Base-by-base conservation (phyloP, 208 protist genomes). In the Wallacemonas sp. region DNA sequence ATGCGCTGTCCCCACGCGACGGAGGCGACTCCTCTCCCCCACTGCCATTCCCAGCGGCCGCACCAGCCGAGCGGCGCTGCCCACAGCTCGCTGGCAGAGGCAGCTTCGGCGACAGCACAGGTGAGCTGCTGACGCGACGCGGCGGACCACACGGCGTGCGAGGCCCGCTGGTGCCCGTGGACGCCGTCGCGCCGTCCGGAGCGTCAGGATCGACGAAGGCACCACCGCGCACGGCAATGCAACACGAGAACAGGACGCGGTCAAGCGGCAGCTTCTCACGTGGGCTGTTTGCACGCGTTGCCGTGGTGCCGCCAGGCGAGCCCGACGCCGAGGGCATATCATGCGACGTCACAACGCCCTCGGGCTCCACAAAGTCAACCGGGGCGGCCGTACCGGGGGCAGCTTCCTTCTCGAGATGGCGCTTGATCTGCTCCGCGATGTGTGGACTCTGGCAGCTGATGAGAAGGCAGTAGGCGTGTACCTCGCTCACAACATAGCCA, bases 381-480 rank as follows among this genome's bases (percentile, higher is more conserved):
- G 78, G 57, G 1, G 71, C 65, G 9, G 66, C 72, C 23, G 69
- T 49, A 36, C 71, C 65, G 2, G 75, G 68, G 24, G 68, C 74
- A 12, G 72, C 68, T 21, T 64, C 65, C 47, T 80, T 47, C 65
- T 80, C 71, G 29, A 94, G 38, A 34, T 64, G 41, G 1, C 21
- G 24, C 43, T 78, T 72, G 41, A 94, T 46, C 54, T 41, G 26
- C 27, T 36, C 74, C 19, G 83, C 83, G 46, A 74, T 61, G 19
- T 30, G 19, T 9, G 77, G 14, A n/a, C 36, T 66, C 21, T 62
- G 36, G 57, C 79, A 91, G 55, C 80, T 52, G 6, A 90, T n/a
- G 9, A 94, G 71, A 1, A 94, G 30, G 41, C 84, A 90, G 68
- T 89, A 94, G 24, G 74, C 60, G 60, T 84, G 76, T 2, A 83